These are phyloP conservation scores for Lepraria neglecta DNA, from an alignment of 495 filamentous ascomycete species.

Conservation along the genomic window DNA sequence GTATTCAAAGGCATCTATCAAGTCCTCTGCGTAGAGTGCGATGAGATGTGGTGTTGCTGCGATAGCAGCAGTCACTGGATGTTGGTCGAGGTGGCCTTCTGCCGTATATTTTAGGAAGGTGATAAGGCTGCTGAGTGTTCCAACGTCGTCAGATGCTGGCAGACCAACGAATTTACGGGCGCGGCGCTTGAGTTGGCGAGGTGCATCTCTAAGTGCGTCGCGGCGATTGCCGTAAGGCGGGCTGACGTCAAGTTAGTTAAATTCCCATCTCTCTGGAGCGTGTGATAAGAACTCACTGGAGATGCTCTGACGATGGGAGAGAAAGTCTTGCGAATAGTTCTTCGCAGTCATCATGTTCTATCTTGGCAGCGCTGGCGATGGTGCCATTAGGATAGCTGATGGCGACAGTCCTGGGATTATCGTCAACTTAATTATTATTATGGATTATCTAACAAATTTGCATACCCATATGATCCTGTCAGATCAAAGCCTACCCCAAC, in stretches of 20 bases:
- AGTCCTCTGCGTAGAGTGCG: conserved; percentile 24
- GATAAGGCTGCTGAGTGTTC: conserved; percentile 12
- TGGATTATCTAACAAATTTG: no score
- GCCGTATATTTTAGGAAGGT: neutral
- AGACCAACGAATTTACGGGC: conserved; percentile 23
- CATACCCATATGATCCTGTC: neutral
- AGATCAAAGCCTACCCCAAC: neutral
- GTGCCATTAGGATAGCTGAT: neutral
- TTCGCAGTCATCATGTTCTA: neutral
- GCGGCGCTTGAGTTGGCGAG: neutral
- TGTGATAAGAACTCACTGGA: no score
- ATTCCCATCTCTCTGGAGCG: no score
- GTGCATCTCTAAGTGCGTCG: neutral
- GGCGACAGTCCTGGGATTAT: no score
- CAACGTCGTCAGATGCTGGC: conserved; percentile 18
- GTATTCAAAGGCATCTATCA: conserved; percentile 22
- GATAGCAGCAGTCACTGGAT: conserved; percentile 9
- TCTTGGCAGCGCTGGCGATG: neutral
- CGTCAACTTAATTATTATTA: no score
- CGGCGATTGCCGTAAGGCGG: neutral
- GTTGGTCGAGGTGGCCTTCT: no score
- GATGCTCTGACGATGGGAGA: neutral
- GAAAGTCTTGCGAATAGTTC: neutral
- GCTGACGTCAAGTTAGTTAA: no score
- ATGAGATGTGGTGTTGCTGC: conserved; percentile 16